A percentile compares a stretch with the other conserved stretches of the same genome.
phyloP scores from a whole-genome alignment of 208 protist genomes.

The Leishmania gerbilli region DNA sequence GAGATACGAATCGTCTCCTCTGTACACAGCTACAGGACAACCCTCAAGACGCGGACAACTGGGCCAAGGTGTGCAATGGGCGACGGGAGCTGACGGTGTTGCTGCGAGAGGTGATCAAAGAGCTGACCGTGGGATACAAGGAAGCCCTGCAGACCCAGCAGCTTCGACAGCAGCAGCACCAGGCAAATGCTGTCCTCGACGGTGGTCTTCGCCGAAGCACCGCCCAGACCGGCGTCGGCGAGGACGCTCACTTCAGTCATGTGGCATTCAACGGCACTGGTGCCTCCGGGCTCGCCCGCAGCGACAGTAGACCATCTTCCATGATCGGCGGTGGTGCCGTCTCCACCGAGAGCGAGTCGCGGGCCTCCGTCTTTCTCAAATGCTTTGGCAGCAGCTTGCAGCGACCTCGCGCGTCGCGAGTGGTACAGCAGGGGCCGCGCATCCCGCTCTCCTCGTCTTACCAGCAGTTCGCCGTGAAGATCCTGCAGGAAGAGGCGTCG shows the following conservation, averaged over 20 bases:
- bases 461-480: slow-evolving; percentile 73
- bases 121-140: slow-evolving; percentile 81
- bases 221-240: background rate
- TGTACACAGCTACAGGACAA: slow-evolving; percentile 91
- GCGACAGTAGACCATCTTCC: slow-evolving; percentile 25
- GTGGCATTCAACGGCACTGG: background rate
- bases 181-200: background rate
- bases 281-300: slow-evolving; percentile 19
- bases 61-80: slow-evolving; percentile 89
- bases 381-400: slow-evolving; percentile 76
- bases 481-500: slow-evolving; percentile 85
- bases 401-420: slow-evolving; percentile 39
- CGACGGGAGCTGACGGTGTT: slow-evolving; percentile 78
- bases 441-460: slow-evolving; percentile 78
- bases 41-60: slow-evolving; percentile 92
- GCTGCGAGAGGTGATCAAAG: slow-evolving; percentile 56
- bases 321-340: background rate
- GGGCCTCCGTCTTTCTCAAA: slow-evolving; percentile 31
- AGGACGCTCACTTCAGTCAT: slow-evolving; percentile 1
- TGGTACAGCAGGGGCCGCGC: slow-evolving; percentile 36
- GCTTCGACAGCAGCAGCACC: slow-evolving; percentile 21
- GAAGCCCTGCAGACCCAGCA: slow-evolving; percentile 32
- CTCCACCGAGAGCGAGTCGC: slow-evolving; percentile 24
- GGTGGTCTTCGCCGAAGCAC: background rate
- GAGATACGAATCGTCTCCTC: slow-evolving; percentile 80